A percentile compares a stretch with the other conserved stretches of the same genome.
Conservation (phyloP, 169 alveolate genomes). For the Eimeria zaria region DNA sequence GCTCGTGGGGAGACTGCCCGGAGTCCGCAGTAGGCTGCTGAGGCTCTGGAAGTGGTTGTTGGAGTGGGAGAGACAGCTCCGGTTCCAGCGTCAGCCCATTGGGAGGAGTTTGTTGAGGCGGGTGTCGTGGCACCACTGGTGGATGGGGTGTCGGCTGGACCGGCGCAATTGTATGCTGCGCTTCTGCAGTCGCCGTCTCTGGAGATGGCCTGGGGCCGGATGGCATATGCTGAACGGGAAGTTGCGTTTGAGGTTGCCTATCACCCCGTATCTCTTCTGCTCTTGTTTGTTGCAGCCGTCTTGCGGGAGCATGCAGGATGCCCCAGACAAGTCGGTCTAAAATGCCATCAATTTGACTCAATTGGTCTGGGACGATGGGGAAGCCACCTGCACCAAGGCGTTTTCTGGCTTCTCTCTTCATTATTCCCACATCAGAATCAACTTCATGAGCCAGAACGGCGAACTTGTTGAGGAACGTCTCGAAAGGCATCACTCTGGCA, state of each 20-base stretch:
- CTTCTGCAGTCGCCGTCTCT: neutral
- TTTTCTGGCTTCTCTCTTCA: conserved; percentile 50
- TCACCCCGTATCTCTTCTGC: neutral
- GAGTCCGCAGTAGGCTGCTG: neutral
- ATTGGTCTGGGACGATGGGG: conserved; percentile 35
- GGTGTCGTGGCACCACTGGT: neutral
- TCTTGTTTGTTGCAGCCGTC: conserved; percentile 45
- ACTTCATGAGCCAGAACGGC: conserved; percentile 43
- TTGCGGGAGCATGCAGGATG: neutral
- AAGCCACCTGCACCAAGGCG: conserved; percentile 20
- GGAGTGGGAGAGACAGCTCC: neutral
- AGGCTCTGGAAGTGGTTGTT: neutral
- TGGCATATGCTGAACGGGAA: neutral
- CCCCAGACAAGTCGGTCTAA: conserved; percentile 58
- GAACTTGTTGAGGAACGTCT: conserved; percentile 37
- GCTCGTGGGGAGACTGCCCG: neutral
- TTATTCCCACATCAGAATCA: conserved; percentile 30
- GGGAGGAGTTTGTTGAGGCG: neutral
- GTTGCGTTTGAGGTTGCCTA: neutral
- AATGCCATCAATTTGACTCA: conserved; percentile 8
- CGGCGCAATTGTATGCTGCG: neutral
- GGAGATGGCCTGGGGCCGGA: neutral
- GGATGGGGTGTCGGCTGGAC: neutral
- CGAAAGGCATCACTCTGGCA: conserved; percentile 50
- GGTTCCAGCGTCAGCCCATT: neutral